These are phyloP conservation scores for Plantago elongata DNA, from an alignment of 257 asterid species.

Conservation along the genomic window DNA sequence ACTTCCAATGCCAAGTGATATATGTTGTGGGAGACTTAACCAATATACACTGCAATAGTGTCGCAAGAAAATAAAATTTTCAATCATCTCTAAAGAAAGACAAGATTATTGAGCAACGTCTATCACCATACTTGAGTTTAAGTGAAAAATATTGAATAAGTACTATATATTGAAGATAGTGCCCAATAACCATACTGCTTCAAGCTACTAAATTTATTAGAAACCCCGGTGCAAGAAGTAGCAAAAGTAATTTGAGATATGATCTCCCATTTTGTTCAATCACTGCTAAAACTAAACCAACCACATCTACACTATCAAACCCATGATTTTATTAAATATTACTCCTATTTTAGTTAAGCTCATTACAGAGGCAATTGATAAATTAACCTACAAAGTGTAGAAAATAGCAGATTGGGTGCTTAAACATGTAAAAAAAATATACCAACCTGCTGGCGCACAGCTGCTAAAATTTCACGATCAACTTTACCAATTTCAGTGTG, in stretches of 20 bases:
- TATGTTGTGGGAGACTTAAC: constrained; percentile 11
- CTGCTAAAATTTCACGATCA: constrained; percentile 79
- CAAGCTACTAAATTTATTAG: neutral
- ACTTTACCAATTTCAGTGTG: constrained; percentile 80
- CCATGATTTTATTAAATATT: neutral
- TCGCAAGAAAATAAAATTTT: neutral
- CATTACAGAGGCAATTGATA: neutral
- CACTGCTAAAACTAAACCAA: constrained; percentile 1
- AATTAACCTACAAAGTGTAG: constrained; percentile 9
- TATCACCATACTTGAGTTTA: neutral
- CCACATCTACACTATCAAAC: neutral
- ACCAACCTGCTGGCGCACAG: constrained; percentile 93
- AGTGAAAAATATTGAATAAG: neutral
- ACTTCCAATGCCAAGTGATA: constrained; percentile 5
- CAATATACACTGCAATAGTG: constrained; percentile 2
- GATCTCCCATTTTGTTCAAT: constrained; percentile 12
- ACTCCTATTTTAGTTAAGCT: constrained; percentile 8
- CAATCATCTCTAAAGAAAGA: neutral
- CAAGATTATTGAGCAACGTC: neutral
- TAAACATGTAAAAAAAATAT: constrained; percentile 13
- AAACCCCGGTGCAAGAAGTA: neutral
- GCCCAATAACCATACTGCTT: constrained; percentile 8
- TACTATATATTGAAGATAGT: constrained; percentile 3
- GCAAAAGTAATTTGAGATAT: neutral
- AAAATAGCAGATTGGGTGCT: constrained; percentile 4